Conservation (phyloP, 2,329 filamentous ascomycete genomes). For the Sporothrix humicola region DNA sequence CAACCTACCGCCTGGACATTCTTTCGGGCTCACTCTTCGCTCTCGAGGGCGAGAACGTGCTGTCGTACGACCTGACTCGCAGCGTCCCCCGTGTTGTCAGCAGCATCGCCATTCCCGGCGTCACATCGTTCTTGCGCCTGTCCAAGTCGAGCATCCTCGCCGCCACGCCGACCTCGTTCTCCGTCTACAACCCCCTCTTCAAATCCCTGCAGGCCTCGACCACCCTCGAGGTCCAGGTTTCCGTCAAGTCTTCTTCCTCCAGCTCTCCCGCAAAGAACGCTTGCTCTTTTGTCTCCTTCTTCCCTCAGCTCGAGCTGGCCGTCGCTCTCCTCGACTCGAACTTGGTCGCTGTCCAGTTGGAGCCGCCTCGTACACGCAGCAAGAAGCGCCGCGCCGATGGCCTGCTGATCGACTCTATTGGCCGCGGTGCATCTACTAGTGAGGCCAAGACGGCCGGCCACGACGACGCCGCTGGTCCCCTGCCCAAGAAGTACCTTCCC, state of each 20-base stretch:
- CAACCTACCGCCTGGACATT: slow-evolving; percentile 63
- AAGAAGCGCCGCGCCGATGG: slow-evolving; percentile 64
- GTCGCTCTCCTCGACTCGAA: slow-evolving; percentile 68
- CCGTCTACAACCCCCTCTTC: slow-evolving; percentile 73
- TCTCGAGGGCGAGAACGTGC: slow-evolving; percentile 59
- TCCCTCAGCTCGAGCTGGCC: slow-evolving; percentile 69
- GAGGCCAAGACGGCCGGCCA: slow-evolving; percentile 13
- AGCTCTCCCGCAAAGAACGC: slow-evolving; percentile 40
- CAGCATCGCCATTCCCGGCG: slow-evolving; percentile 55
- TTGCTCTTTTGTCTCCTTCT: slow-evolving; percentile 63
- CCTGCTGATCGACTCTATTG: slow-evolving; percentile 74
- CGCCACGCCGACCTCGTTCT: slow-evolving; percentile 61
- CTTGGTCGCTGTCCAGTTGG: slow-evolving; percentile 72
- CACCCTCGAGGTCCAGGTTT: slow-evolving; percentile 47
- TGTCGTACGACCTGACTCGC: slow-evolving; percentile 67
- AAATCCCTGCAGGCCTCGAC: slow-evolving; percentile 62
- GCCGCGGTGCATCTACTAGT: slow-evolving; percentile 59
- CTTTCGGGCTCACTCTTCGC: slow-evolving; percentile 68
- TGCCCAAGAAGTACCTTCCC: slow-evolving; percentile 47
- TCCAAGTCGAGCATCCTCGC: slow-evolving; percentile 70
- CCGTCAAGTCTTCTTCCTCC: slow-evolving; percentile 36
- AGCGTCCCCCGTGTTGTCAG: slow-evolving; percentile 67
- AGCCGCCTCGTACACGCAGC: slow-evolving; percentile 62
- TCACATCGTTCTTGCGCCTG: slow-evolving; percentile 68
- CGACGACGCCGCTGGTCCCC: background rate